phyloP scores from a whole-genome alignment of 2,329 filamentous ascomycete species.

The Orbilia brochopaga region DNA sequence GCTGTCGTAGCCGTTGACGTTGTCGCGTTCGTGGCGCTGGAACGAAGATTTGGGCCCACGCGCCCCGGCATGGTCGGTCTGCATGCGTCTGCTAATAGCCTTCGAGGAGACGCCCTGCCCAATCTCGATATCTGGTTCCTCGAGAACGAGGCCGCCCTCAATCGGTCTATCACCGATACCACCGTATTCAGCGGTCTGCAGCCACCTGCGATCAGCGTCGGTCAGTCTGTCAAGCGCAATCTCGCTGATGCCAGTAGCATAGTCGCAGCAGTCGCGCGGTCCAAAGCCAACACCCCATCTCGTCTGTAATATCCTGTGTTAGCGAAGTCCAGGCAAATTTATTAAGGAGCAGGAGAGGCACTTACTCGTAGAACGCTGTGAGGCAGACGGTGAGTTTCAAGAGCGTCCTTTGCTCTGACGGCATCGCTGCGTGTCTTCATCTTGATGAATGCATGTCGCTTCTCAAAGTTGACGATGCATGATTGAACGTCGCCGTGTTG shows the following conservation, averaged over 20 bases:
- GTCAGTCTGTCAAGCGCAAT: constrained; percentile 93
- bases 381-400: constrained; percentile 77
- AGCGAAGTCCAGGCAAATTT: not conserved
- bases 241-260: constrained; percentile 85
- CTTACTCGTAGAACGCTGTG: constrained; percentile 76
- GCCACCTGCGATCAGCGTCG: constrained; percentile 96
- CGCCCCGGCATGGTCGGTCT: constrained; percentile 70
- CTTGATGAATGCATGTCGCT: constrained; percentile 97
- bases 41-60: constrained; percentile 67
- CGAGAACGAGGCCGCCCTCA: constrained; percentile 82
- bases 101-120: constrained; percentile 97
- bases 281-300: constrained; percentile 98
- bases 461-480: constrained; percentile 97
- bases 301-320: constrained; percentile 65
- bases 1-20: constrained; percentile 33
- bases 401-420: constrained; percentile 79
- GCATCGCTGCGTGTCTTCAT: constrained; percentile 92
- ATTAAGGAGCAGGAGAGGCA: constrained; percentile 43
- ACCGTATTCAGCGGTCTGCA: constrained; percentile 89
- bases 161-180: constrained; percentile 85
- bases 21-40: constrained; percentile 42
- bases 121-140: constrained; percentile 98
- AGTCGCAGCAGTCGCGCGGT: constrained; percentile 95
- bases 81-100: constrained; percentile 64
- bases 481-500: constrained; percentile 89